Conservation (phyloP, 306 rosid species). For the Dryas alaskensis region DNA sequence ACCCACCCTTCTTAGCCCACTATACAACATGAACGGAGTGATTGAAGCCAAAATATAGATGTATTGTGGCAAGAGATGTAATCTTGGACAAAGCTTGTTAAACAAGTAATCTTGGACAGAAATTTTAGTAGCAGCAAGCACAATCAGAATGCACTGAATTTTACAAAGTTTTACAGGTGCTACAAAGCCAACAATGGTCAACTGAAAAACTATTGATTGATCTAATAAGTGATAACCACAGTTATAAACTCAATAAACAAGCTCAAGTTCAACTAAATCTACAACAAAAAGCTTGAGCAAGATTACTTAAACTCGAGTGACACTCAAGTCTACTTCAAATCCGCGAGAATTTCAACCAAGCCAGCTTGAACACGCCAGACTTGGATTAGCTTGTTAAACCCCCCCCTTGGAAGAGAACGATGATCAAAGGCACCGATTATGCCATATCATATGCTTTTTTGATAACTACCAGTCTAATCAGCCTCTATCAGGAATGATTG, state of each 20-base stretch:
- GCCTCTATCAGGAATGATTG: background rate
- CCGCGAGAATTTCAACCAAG: background rate
- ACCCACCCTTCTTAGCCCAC: too few relatives aligned
- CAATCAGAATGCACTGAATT: background rate
- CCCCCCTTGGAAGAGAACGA: background rate
- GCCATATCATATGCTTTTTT: background rate
- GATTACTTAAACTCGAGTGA: background rate
- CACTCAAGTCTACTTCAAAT: background rate
- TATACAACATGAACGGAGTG: too few relatives aligned
- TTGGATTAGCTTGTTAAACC: constrained; percentile 2
- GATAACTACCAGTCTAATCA: background rate
- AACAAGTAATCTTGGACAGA: too few relatives aligned
- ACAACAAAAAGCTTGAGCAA: background rate
- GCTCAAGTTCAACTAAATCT: background rate
- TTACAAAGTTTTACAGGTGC: background rate
- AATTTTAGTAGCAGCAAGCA: background rate
- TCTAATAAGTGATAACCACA: background rate
- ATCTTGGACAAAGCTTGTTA: too few relatives aligned
- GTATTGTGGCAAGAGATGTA: too few relatives aligned
- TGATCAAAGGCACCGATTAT: background rate
- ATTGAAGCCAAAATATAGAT: too few relatives aligned
- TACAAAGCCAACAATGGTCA: background rate
- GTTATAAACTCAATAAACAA: too few relatives aligned
- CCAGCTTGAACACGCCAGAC: background rate
- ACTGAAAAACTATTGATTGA: background rate